These are phyloP conservation scores for Silene coronaria DNA, from an alignment of 179 eudicot species.

Conservation along the genomic window DNA sequence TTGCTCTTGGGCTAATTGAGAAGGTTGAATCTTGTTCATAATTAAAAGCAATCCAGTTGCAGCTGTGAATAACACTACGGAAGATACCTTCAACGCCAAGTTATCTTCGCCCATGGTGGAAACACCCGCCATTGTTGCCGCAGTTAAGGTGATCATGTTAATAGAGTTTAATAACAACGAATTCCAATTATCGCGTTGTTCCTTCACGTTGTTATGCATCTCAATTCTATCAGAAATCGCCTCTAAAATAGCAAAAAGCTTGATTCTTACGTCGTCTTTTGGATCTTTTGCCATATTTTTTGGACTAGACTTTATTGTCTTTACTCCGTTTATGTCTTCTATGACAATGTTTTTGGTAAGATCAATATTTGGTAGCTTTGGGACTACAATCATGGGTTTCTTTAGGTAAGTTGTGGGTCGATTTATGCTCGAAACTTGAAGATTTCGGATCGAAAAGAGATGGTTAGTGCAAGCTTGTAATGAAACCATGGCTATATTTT, in stretches of 20 bases:
- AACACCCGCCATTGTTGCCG: constrained; percentile 33
- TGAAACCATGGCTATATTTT: constrained; percentile 7
- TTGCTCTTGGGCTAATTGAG: constrained; percentile 43
- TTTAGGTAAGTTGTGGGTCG: constrained; percentile 3
- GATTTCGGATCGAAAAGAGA: background rate
- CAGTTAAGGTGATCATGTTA: constrained; percentile 46
- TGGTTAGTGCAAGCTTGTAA: constrained; percentile 6
- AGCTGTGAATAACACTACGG: constrained; percentile 22
- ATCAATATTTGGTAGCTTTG: constrained; percentile 12
- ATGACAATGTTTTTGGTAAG: constrained; percentile 6
- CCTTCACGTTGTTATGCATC: constrained; percentile 40
- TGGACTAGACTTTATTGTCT: constrained; percentile 4
- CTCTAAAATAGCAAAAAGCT: constrained; percentile 26
- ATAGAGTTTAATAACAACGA: constrained; percentile 40
- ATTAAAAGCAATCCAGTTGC: constrained; percentile 26
- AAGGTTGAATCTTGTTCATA: constrained; percentile 45
- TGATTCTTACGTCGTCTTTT: background rate
- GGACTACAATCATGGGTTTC: constrained; percentile 3
- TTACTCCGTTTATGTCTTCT: background rate
- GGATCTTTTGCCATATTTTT: background rate
- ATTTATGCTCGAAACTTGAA: background rate
- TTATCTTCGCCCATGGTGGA: background rate
- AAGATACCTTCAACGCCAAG: constrained; percentile 23
- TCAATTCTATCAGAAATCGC: constrained; percentile 37
- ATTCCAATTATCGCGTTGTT: constrained; percentile 46